Conservation (phyloP, 495 filamentous ascomycete genomes). For the Neurospora sp. region DNA sequence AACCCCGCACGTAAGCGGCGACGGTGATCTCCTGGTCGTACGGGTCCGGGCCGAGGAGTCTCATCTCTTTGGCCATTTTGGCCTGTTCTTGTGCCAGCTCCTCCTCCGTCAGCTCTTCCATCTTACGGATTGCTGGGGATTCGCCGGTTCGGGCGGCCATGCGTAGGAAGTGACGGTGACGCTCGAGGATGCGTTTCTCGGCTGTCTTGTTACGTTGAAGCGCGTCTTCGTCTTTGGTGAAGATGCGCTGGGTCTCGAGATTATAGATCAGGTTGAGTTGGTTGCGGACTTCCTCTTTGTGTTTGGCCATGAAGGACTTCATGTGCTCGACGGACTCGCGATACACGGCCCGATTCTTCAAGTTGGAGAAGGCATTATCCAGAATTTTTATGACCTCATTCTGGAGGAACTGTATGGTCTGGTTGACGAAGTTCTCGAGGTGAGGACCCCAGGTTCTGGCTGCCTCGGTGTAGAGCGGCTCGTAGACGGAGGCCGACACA, state of each 20-base stretch:
- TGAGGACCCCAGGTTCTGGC: conserved; percentile 27
- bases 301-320: conserved; percentile 21
- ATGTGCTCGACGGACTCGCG: conserved; percentile 24
- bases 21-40: conserved; percentile 38
- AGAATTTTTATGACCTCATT: conserved; percentile 21
- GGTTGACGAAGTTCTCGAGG: conserved; percentile 22
- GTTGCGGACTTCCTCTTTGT: conserved; percentile 13
- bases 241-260: conserved; percentile 30
- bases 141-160: conserved; percentile 14
- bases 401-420: conserved; percentile 25
- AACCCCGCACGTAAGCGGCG: conserved; percentile 39
- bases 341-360: conserved; percentile 32
- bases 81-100: conserved; percentile 17
- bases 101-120: conserved; percentile 33
- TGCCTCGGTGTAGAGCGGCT: conserved; percentile 26
- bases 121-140: conserved; percentile 18
- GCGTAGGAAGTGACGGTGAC: conserved; percentile 28
- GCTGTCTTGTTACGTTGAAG: conserved; percentile 26
- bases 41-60: conserved; percentile 31
- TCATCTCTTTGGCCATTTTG: conserved; percentile 18
- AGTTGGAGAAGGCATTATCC: conserved; percentile 21
- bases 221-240: conserved; percentile 30
- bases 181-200: conserved; percentile 24
- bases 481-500: conserved; percentile 30
- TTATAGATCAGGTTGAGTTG: conserved; percentile 25